Conservation (phyloP, 1,284 basidiomycete genomes). For the Inonotus obliquus region DNA sequence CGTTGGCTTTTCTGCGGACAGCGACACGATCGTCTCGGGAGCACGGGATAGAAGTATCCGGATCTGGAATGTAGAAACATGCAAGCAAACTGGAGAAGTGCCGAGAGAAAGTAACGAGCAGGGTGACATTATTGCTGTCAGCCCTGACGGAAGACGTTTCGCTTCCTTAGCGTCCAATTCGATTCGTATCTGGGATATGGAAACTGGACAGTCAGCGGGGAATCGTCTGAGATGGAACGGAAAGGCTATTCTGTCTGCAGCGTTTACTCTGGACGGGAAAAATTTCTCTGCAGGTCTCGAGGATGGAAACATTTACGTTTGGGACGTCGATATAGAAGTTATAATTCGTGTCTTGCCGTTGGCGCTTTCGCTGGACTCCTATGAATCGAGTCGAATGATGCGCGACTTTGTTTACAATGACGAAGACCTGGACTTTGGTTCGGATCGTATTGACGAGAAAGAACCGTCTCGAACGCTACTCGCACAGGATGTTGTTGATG, state of each 20-base stretch:
- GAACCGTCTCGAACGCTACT: no score
- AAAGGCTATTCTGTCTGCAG: not conserved
- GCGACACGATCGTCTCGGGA: not conserved
- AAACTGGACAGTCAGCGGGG: not conserved
- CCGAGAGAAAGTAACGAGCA: not conserved
- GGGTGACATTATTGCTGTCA: slow-evolving; percentile 6
- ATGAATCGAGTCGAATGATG: no score
- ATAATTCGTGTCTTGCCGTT: slow-evolving; percentile 13
- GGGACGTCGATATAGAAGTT: slow-evolving; percentile 9
- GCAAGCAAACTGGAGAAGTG: not conserved
- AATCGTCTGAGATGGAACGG: not conserved
- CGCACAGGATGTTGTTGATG: no score
- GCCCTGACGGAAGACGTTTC: slow-evolving; percentile 4
- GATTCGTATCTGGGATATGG: slow-evolving; percentile 5
- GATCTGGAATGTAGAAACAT: not conserved
- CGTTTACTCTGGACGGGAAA: not conserved
- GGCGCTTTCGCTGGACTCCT: no score
- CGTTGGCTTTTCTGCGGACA: slow-evolving; percentile 1
- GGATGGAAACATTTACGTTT: slow-evolving; percentile 4
- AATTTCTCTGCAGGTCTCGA: not conserved
- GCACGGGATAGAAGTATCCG: not conserved
- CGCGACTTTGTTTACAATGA: no score
- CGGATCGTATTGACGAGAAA: no score
- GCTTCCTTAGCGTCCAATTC: slow-evolving; percentile 2
- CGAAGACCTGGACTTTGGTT: no score